phyloP scores from a whole-genome alignment of 2,329 filamentous ascomycete genomes.

The Pseudogymnoascus sp. region DNA sequence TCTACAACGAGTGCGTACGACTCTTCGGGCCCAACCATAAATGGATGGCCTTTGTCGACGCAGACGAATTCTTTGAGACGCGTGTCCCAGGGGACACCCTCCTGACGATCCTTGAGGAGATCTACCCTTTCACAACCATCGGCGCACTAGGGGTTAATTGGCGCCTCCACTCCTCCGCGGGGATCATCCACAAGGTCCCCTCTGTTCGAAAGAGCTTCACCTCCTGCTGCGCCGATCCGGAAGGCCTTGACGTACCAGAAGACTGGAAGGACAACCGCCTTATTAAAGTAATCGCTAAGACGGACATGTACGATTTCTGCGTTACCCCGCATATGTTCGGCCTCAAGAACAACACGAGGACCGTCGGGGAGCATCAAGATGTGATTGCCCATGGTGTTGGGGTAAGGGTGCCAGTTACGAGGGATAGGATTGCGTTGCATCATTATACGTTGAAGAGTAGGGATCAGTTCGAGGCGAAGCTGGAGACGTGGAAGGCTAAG shows the following conservation, averaged over 20 bases:
- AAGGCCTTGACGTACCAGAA: constrained; percentile 14
- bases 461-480: constrained; percentile 24
- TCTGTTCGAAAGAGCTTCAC: constrained; percentile 25
- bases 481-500: too few relatives aligned
- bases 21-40: constrained; percentile 22
- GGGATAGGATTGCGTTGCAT: constrained; percentile 26
- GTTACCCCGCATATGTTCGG: constrained; percentile 23
- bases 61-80: constrained; percentile 25
- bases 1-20: constrained; percentile 21
- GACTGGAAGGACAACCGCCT: constrained; percentile 22
- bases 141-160: constrained; percentile 29
- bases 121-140: constrained; percentile 21
- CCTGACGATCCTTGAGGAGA: constrained; percentile 21
- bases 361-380: constrained; percentile 25
- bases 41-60: constrained; percentile 29
- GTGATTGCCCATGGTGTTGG: constrained; percentile 15
- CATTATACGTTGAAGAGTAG: constrained; percentile 29
- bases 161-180: constrained; percentile 26
- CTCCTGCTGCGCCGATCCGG: constrained; percentile 23
- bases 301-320: constrained; percentile 16
- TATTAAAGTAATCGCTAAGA: constrained; percentile 28
- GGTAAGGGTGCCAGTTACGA: constrained; percentile 24
- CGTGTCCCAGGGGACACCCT: constrained; percentile 19
- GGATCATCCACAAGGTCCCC: constrained; percentile 20
- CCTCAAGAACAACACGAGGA: constrained; percentile 15